Conservation (phyloP, 148 eudicot species). For the Chenopodium berlandieri region DNA sequence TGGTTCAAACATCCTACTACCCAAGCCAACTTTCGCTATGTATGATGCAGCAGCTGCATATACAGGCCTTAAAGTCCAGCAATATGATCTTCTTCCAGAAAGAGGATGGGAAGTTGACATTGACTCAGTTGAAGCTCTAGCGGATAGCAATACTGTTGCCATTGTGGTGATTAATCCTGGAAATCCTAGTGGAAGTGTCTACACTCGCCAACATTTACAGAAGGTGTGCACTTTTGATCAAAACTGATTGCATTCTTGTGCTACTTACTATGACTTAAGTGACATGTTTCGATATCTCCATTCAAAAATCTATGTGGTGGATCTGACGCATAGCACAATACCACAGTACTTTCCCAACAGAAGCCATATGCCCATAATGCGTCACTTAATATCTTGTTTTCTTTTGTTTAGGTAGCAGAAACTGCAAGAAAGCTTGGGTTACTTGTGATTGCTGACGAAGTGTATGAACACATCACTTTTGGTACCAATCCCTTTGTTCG, state of each 20-base stretch:
- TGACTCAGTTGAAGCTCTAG: constrained; percentile 31
- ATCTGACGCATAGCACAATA: not conserved
- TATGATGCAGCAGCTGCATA: constrained; percentile 29
- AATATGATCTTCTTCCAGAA: constrained; percentile 36
- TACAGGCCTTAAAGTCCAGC: constrained; percentile 31
- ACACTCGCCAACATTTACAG: constrained; percentile 29
- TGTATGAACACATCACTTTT: constrained; percentile 36
- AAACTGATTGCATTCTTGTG: not conserved
- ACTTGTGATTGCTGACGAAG: constrained; percentile 44
- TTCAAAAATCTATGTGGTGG: too few species aligned
- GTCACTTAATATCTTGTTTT: not conserved
- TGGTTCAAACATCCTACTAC: constrained; percentile 36
- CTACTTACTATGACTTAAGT: not conserved
- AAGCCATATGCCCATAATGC: too few species aligned
- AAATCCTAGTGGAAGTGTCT: constrained; percentile 46
- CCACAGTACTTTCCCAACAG: too few species aligned
- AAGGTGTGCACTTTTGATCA: constrained; percentile 20
- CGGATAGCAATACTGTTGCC: constrained; percentile 40
- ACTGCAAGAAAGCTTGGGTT: constrained; percentile 39
- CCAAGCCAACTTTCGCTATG: constrained; percentile 32
- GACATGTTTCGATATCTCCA: too few species aligned
- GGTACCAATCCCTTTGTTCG: constrained; percentile 39
- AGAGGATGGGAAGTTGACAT: constrained; percentile 46
- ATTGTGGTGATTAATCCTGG: constrained; percentile 46
- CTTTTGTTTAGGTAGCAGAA: constrained; percentile 33